A percentile compares a stretch with the other conserved stretches of the same genome.
Evolutionary conservation across 148 eudicot genomes (phyloP).

Genomic region (Vaccinium corymbosum): DNA sequence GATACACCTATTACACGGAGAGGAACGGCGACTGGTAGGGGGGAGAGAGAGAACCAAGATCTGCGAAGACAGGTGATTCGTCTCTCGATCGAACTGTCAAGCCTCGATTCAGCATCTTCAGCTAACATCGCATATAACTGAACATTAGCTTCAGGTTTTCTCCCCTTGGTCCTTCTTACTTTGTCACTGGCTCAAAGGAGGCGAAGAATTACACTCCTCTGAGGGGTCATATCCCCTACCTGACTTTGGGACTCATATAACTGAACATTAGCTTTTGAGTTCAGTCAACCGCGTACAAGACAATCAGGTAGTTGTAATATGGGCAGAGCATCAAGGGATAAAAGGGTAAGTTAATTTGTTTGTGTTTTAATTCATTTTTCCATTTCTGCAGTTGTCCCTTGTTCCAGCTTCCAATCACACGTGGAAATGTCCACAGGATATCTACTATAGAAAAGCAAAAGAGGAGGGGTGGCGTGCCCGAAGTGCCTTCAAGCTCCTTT

Average conservation of each 20-base stretch:
- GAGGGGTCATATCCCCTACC: background rate
- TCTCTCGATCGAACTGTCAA: background rate
- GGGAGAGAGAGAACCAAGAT: background rate
- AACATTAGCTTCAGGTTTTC: background rate
- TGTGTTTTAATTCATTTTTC: background rate
- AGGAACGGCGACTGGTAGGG: background rate
- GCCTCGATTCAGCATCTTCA: background rate
- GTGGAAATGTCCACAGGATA: conserved; percentile 49
- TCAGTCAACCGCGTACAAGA: background rate
- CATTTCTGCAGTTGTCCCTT: background rate
- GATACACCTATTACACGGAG: too few species aligned
- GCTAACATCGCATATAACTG: background rate
- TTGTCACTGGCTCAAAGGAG: background rate
- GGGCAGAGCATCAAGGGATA: conserved; percentile 99
- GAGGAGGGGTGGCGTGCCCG: conserved; percentile 99
- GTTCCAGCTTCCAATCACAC: background rate
- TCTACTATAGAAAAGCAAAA: conserved; percentile 95
- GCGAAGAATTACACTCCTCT: background rate
- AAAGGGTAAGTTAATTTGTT: conserved; percentile 48
- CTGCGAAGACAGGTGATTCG: background rate
- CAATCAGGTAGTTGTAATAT: conserved; percentile 22
- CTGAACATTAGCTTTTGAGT: background rate
- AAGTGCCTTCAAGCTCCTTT: conserved; percentile 97
- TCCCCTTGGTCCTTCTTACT: background rate
- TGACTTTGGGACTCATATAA: background rate